Conservation (phyloP, 805 yeast species). For the Starmera amethionina region DNA sequence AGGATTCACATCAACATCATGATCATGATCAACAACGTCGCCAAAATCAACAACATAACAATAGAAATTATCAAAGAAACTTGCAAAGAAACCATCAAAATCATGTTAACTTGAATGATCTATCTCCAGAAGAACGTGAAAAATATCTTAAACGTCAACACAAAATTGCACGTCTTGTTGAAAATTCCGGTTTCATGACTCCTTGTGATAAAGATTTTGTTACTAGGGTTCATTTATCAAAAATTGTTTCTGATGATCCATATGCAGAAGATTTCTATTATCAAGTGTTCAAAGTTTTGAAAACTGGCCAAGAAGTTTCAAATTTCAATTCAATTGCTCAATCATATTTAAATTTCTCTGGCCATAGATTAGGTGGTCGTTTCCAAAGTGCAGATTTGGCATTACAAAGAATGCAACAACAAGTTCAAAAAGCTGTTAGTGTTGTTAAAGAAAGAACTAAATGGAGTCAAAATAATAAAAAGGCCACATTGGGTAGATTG, state of each 20-base stretch:
- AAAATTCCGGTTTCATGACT: slow-evolving; percentile 90
- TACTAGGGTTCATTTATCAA: slow-evolving; percentile 88
- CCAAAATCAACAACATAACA: slow-evolving; percentile 11
- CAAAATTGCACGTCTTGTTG: slow-evolving; percentile 64
- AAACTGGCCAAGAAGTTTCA: slow-evolving; percentile 37
- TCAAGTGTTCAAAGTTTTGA: slow-evolving; percentile 78
- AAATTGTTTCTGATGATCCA: slow-evolving; percentile 94
- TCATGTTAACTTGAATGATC: slow-evolving; percentile 21
- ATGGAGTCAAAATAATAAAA: slow-evolving; percentile 47
- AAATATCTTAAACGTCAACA: slow-evolving; percentile 58
- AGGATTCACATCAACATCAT: slow-evolving; percentile 12
- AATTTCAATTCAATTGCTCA: slow-evolving; percentile 78
- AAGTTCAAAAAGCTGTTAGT: slow-evolving; percentile 91
- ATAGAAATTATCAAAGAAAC: slow-evolving; percentile 17
- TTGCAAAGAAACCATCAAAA: slow-evolving; percentile 20
- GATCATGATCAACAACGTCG: slow-evolving; percentile 18
- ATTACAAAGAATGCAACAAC: slow-evolving; percentile 95
- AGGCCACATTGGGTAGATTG: slow-evolving; percentile 85
- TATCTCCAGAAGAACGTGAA: slow-evolving; percentile 67
- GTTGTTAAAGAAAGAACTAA: slow-evolving; percentile 86
- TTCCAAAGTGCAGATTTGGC: slow-evolving; percentile 82
- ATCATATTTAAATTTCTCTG: slow-evolving; percentile 84
- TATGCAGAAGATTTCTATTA: slow-evolving; percentile 93
- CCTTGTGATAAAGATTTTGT: slow-evolving; percentile 95
- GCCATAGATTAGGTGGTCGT: slow-evolving; percentile 83